Base-by-base conservation (phyloP, 1,139 yeast genomes). In the Kodamaea sp. region DNA sequence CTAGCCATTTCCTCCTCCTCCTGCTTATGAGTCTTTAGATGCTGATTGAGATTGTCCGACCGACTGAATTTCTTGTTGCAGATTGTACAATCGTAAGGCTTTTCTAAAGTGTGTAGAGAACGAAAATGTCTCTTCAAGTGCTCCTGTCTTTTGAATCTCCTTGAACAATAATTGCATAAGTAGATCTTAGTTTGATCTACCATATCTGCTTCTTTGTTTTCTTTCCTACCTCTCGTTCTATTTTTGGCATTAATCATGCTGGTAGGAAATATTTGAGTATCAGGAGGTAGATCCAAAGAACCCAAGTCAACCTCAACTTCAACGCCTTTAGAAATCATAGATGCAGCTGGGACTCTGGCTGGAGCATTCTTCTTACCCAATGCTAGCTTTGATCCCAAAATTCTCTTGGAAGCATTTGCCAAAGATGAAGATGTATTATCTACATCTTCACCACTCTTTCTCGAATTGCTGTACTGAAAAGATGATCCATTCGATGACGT, bases 111-210 rank as follows among this genome's bases (percentile, higher is more conserved):
- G 52, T 80, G 86, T 44, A 84, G 68, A 11, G 88, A 80, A 40
- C 92, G 69, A 53, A 80, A 78, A 53, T 84, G 95, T 40, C 95
- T 71, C 54, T 82, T 83, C 47, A 85, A 62, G 57, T 85, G 95
- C 53, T 85, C 95, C 55, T 82, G 88, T 46, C 94, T 74, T 51
- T 81, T 78, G 63, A 85, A 85, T 37, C 83, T 59, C 49, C 84
- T 64, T 30, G 76, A 70, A 50, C 87, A 80, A 48, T 66, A 69
- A 36, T 66, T 68, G 41, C 76, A 70, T 31, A 68, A 52, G 45
- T 54, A 70, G 20, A 70, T 67, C 49, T 70, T 70, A 8, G 68
- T 34, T 50, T 49, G 59, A 42, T 70, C 76, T 36, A 56, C 59
- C 47, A 68, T 47, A 43, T 70, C 76, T 1, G 75, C 75, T 34